Conservation (phyloP, 1,284 basidiomycete species). For the Caloboletus inedulis region DNA sequence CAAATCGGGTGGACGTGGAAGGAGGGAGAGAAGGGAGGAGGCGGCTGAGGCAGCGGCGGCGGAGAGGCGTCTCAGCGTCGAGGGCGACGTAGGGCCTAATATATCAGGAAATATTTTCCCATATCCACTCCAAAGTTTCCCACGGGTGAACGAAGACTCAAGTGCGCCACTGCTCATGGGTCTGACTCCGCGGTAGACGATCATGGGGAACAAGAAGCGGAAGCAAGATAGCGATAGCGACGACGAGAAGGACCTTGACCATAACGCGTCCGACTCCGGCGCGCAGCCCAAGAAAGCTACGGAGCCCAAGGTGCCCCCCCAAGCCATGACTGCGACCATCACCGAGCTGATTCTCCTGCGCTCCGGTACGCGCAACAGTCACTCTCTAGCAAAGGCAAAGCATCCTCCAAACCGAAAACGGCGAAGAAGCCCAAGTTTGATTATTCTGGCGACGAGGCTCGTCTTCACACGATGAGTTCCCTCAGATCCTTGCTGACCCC, state of each 20-base stretch:
- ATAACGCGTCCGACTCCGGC: conserved; percentile 15
- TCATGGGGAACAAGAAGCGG: conserved; percentile 25
- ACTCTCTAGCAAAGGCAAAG: conserved; percentile 7
- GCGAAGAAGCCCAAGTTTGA: conserved; percentile 32
- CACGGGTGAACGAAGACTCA: conserved; percentile 3
- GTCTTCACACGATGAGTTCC: background rate
- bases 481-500: conserved; percentile 16
- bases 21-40: conserved; percentile 17
- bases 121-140: conserved; percentile 6
- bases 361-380: background rate
- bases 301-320: conserved; percentile 19
- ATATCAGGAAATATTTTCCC: conserved; percentile 36
- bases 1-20: conserved; percentile 12
- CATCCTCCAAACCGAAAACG: conserved; percentile 19
- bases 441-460: conserved; percentile 8
- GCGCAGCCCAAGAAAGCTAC: conserved; percentile 1
- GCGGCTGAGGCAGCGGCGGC: conserved; percentile 4
- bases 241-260: conserved; percentile 7
- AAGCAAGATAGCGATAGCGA: conserved; percentile 35
- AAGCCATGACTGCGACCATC: background rate
- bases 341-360: background rate
- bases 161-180: too few relatives aligned
- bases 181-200: too few relatives aligned
- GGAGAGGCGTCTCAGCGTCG: conserved; percentile 2
- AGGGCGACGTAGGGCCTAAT: conserved; percentile 31